Evolutionary conservation across 495 filamentous ascomycete species (phyloP).

Genomic region (Hapsidospora chrysogenum): DNA sequence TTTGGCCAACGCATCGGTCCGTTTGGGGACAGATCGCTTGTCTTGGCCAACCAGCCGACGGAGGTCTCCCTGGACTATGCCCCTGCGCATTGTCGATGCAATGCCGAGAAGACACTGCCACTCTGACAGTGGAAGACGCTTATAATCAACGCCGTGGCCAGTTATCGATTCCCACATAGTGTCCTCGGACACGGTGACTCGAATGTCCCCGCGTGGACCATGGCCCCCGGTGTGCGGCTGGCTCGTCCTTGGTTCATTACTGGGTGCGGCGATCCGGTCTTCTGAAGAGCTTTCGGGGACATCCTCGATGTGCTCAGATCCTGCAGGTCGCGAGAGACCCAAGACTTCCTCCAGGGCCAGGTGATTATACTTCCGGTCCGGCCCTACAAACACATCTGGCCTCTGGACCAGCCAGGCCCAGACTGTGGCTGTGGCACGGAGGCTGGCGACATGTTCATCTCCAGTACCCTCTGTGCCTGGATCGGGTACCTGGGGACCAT

Average conservation of each 20-base stretch:
- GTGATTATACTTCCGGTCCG: slow-evolving; percentile 21
- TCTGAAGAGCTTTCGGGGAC: too few relatives aligned
- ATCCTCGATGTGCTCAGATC: too few relatives aligned
- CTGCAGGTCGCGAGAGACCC: too few relatives aligned
- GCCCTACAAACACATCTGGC: slow-evolving; percentile 24
- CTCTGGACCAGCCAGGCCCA: slow-evolving; percentile 27
- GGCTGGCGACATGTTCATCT: too few relatives aligned
- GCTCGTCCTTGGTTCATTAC: slow-evolving; percentile 8
- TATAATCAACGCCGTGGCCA: slow-evolving; percentile 61
- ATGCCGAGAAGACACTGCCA: slow-evolving; percentile 69
- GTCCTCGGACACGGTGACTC: slow-evolving; percentile 23
- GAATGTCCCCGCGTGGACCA: not conserved
- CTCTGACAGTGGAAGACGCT: slow-evolving; percentile 45
- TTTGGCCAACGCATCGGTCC: slow-evolving; percentile 55
- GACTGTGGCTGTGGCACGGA: slow-evolving; percentile 15
- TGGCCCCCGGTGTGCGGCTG: slow-evolving; percentile 7
- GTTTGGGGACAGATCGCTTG: slow-evolving; percentile 69
- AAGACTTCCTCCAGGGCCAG: slow-evolving; percentile 22
- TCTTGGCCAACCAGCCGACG: slow-evolving; percentile 64
- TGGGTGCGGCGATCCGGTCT: too few relatives aligned
- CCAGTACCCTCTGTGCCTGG: too few relatives aligned
- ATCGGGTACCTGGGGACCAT: too few relatives aligned
- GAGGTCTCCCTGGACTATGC: slow-evolving; percentile 70
- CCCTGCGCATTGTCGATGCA: slow-evolving; percentile 47
- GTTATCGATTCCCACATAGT: slow-evolving; percentile 60